Conservation (phyloP, 805 yeast genomes). For the Kuraishia hungarica region DNA sequence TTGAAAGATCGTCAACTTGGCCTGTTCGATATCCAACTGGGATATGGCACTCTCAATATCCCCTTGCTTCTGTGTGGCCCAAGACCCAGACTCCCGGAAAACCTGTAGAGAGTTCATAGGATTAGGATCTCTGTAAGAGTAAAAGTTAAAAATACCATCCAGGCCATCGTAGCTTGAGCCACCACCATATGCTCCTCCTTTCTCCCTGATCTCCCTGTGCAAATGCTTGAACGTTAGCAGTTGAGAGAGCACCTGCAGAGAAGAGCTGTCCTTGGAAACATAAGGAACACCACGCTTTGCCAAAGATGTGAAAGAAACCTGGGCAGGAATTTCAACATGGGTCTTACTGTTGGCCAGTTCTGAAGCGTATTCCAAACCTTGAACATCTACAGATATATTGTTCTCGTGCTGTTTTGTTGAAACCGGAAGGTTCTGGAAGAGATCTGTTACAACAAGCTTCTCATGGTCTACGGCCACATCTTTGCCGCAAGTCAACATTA, state of each 20-base stretch:
- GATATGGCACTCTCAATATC: conserved; percentile 32
- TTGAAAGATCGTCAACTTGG: conserved; percentile 87
- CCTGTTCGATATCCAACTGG: conserved; percentile 69
- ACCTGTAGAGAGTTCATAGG: conserved; percentile 60
- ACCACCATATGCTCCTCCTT: conserved; percentile 98
- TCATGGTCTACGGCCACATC: conserved; percentile 28
- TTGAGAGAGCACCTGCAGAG: conserved; percentile 75
- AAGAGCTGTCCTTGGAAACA: conserved; percentile 67
- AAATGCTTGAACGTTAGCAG: conserved; percentile 73
- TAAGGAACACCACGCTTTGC: conserved; percentile 63
- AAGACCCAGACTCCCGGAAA: conserved; percentile 43
- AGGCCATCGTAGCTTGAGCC: conserved; percentile 80
- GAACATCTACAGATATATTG: not conserved
- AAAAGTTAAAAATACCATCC: conserved; percentile 73
- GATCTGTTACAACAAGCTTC: conserved; percentile 5
- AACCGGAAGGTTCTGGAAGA: conserved; percentile 5
- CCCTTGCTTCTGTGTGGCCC: conserved; percentile 25
- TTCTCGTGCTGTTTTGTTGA: not conserved
- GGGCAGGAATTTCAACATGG: conserved; percentile 71
- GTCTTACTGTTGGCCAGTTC: conserved; percentile 21
- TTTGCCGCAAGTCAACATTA: conserved; percentile 53
- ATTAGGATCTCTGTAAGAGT: conserved; percentile 92
- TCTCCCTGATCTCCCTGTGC: conserved; percentile 86
- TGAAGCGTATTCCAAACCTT: not conserved
- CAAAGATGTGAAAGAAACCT: conserved; percentile 74